phyloP scores from a whole-genome alignment of 148 eudicot genomes.

The Chenopodium formosanum region DNA sequence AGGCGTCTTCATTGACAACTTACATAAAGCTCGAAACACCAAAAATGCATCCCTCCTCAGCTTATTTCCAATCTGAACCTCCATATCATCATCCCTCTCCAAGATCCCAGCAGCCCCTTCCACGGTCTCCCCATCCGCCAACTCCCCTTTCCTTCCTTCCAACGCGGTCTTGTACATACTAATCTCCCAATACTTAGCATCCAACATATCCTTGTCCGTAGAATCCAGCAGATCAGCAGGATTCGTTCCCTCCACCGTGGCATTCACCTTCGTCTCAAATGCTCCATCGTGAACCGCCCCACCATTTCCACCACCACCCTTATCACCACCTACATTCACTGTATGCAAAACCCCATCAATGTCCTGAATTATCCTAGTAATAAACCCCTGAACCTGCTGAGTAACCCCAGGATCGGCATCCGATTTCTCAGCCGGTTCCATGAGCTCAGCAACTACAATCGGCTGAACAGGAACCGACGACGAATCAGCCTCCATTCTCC shows the following conservation, averaged over 20 bases:
- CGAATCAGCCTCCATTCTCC: constrained; percentile 98
- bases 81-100: constrained; percentile 89
- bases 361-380: constrained; percentile 75
- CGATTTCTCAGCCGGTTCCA: constrained; percentile 75
- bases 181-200: constrained; percentile 98
- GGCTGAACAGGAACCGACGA: constrained; percentile 86
- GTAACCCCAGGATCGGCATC: constrained; percentile 67
- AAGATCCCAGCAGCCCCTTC: constrained; percentile 9
- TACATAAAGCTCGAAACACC: constrained; percentile 94
- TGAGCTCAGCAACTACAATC: constrained; percentile 96
- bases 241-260: constrained; percentile 87
- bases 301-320: constrained; percentile 26
- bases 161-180: constrained; percentile 95
- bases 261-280: constrained; percentile 66
- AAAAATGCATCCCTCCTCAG: constrained; percentile 86
- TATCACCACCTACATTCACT: constrained; percentile 30
- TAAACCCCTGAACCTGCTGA: constrained; percentile 90
- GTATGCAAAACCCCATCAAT: constrained; percentile 81
- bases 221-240: constrained; percentile 97
- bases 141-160: constrained; percentile 93
- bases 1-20: constrained; percentile 97
- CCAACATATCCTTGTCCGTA: constrained; percentile 98
- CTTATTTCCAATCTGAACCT: constrained; percentile 97
- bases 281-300: constrained; percentile 75
- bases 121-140: constrained; percentile 64